phyloP scores from a whole-genome alignment of 1,139 yeast species.

The Magnusiomyces sp. region DNA sequence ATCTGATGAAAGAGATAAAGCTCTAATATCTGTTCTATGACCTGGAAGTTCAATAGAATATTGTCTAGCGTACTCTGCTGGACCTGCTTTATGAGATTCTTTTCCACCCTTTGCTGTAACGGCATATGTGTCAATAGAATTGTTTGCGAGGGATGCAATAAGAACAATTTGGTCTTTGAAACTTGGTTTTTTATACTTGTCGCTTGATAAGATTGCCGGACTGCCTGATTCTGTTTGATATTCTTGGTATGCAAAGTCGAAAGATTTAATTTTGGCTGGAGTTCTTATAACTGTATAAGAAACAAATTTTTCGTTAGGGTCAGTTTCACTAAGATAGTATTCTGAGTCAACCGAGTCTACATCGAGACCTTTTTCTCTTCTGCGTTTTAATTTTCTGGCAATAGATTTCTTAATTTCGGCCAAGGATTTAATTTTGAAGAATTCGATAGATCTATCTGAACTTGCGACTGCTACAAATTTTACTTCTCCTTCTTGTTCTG shows the following conservation, averaged over 20 bases:
- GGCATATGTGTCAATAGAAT: conserved; percentile 62
- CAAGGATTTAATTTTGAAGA: conserved; percentile 67
- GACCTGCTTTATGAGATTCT: conserved; percentile 34
- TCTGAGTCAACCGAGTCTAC: conserved; percentile 47
- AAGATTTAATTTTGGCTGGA: conserved; percentile 28
- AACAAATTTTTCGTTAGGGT: conserved; percentile 25
- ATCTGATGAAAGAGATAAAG: conserved; percentile 76
- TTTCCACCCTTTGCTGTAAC: conserved; percentile 42
- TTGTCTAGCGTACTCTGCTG: conserved; percentile 43
- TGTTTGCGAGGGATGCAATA: conserved; percentile 43
- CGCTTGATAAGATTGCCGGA: background rate
- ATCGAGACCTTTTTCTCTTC: conserved; percentile 65
- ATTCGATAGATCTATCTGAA: conserved; percentile 71
- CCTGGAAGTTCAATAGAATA: conserved; percentile 69
- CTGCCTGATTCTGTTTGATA: background rate
- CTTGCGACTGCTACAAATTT: conserved; percentile 63
- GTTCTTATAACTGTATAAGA: conserved; percentile 29
- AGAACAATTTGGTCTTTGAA: conserved; percentile 12
- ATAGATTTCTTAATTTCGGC: conserved; percentile 76
- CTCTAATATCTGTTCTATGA: conserved; percentile 81
- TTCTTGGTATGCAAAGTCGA: conserved; percentile 28
- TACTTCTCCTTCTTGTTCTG: conserved; percentile 12
- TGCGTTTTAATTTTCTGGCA: conserved; percentile 69
- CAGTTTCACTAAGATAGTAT: conserved; percentile 35
- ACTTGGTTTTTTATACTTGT: conserved; percentile 25